These are phyloP conservation scores for Sporothrix globosa DNA, from an alignment of 2,329 filamentous ascomycete genomes.

Conservation along the genomic window DNA sequence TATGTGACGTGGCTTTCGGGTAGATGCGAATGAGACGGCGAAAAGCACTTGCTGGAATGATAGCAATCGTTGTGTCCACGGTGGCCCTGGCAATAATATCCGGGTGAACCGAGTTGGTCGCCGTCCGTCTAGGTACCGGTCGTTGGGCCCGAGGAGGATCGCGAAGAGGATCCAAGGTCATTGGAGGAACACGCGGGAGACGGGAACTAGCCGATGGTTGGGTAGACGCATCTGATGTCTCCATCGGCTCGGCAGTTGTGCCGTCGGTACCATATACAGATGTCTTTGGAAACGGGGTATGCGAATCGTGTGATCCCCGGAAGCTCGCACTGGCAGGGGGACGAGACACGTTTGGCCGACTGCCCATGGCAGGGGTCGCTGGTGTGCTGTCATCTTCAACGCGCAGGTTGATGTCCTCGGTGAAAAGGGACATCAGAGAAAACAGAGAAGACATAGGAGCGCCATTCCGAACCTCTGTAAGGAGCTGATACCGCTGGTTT, in stretches of 20 bases:
- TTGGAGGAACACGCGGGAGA: constrained; percentile 69
- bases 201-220: constrained; percentile 40
- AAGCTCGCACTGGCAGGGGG: constrained; percentile 42
- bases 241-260: constrained; percentile 38
- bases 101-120: constrained; percentile 81
- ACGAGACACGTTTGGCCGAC: constrained; percentile 38
- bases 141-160: constrained; percentile 51
- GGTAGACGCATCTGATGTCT: constrained; percentile 17
- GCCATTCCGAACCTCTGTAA: constrained; percentile 97
- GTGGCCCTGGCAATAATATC: constrained; percentile 96
- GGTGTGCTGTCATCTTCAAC: constrained; percentile 63
- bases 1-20: constrained; percentile 93
- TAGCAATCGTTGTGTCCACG: constrained; percentile 95
- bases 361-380: constrained; percentile 40
- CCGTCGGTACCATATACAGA: constrained; percentile 42
- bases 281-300: constrained; percentile 47
- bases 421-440: constrained; percentile 95
- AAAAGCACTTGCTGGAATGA: constrained; percentile 96
- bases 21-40: constrained; percentile 89
- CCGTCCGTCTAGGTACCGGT: constrained; percentile 51
- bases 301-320: constrained; percentile 42
- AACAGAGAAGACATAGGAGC: constrained; percentile 98
- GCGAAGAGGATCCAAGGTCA: constrained; percentile 64
- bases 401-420: constrained; percentile 84
- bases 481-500: constrained; percentile 86